These are phyloP conservation scores for Somion occarium DNA, from an alignment of 1,284 basidiomycete genomes.

Conservation along the genomic window DNA sequence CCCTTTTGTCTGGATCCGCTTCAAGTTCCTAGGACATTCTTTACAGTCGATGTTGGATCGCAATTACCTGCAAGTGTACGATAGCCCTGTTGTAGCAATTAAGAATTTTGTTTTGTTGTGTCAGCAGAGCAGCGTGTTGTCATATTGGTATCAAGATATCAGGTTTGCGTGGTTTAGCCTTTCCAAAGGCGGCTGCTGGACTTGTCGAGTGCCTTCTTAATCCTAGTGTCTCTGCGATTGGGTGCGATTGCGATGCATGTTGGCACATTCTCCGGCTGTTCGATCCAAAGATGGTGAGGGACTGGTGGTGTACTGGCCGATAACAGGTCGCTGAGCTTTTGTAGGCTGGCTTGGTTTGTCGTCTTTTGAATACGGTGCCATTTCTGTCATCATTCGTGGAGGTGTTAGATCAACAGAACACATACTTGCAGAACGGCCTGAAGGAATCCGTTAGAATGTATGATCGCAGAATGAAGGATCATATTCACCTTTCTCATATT, in stretches of 20 bases:
- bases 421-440: constrained; percentile 38
- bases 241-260: constrained; percentile 52
- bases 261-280: constrained; percentile 47
- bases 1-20: background rate
- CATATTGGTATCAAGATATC: background rate
- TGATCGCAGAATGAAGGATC: constrained; percentile 3
- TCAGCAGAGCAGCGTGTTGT: background rate
- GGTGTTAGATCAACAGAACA: background rate
- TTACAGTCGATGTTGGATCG: background rate
- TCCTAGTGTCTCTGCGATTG: constrained; percentile 36
- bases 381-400: background rate
- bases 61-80: background rate
- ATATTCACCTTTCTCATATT: constrained; percentile 36
- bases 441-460: constrained; percentile 6
- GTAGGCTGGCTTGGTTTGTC: constrained; percentile 28
- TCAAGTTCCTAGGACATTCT: background rate
- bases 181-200: constrained; percentile 31
- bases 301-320: constrained; percentile 25
- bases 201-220: constrained; percentile 41
- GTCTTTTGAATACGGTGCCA: constrained; percentile 28
- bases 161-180: constrained; percentile 9
- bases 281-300: constrained; percentile 46
- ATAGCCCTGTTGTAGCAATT: constrained; percentile 4
- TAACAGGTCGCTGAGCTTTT: constrained; percentile 31
- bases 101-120: background rate